These are phyloP conservation scores for Obba rivulosa DNA, from an alignment of 768 basidiomycete genomes.

Conservation along the genomic window DNA sequence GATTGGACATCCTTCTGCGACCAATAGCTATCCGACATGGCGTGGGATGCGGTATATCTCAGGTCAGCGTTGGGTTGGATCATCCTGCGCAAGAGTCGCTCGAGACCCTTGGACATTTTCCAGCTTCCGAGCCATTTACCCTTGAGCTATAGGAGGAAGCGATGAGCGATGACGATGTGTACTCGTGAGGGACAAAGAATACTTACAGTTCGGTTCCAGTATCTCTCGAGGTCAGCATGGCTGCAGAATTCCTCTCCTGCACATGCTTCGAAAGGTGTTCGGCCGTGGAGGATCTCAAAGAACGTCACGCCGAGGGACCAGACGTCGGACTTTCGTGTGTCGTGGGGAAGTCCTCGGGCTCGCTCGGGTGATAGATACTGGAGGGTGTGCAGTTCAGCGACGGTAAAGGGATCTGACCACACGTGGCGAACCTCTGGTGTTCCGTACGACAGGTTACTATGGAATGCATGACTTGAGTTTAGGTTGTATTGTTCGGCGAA, in stretches of 20 bases:
- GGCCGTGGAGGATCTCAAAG: slow-evolving; percentile 89
- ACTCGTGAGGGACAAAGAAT: not conserved
- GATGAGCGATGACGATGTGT: not conserved
- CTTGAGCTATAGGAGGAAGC: slow-evolving; percentile 39
- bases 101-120: slow-evolving; percentile 59
- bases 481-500: slow-evolving; percentile 87
- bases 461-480: slow-evolving; percentile 60
- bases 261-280: slow-evolving; percentile 86
- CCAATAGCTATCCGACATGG: slow-evolving; percentile 70
- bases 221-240: slow-evolving; percentile 77
- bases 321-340: slow-evolving; percentile 87
- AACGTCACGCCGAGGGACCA: slow-evolving; percentile 88
- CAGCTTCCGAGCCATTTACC: slow-evolving; percentile 87
- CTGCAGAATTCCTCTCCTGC: slow-evolving; percentile 76
- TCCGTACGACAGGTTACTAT: slow-evolving; percentile 80
- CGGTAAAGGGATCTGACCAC: not conserved
- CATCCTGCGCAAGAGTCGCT: slow-evolving; percentile 72
- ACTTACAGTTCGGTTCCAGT: slow-evolving; percentile 79
- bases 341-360: slow-evolving; percentile 82
- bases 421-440: slow-evolving; percentile 69
- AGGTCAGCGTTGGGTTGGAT: slow-evolving; percentile 77
- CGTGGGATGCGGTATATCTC: slow-evolving; percentile 63
- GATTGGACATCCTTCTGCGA: slow-evolving; percentile 19
- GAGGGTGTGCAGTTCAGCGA: too few relatives aligned
- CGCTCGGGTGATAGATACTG: slow-evolving; percentile 95